Evolutionary conservation across 371 early-diverging fungal species (phyloP).

Genomic region (Entomophthora muscae): DNA sequence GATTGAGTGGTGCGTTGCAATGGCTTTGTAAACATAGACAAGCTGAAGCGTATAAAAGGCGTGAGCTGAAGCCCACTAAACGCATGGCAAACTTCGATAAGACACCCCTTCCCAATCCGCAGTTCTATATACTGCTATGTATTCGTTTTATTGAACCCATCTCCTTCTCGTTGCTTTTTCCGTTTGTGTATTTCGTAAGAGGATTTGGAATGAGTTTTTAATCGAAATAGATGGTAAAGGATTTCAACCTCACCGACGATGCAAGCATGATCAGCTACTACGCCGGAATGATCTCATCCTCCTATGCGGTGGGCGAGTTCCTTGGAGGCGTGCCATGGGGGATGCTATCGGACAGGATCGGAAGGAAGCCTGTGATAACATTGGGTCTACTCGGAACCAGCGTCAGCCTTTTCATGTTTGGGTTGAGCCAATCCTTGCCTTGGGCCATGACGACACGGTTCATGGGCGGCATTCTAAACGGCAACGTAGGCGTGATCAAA

Average conservation of each 20-base stretch:
- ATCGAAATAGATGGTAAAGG: conserved; percentile 12
- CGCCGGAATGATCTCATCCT: conserved; percentile 36
- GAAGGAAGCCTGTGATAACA: conserved; percentile 66
- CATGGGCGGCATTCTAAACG: conserved; percentile 57
- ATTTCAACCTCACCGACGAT: conserved; percentile 10
- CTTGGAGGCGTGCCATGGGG: conserved; percentile 35
- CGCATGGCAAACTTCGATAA: neutral
- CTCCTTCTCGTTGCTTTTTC: conserved; percentile 33
- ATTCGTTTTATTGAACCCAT: conserved; percentile 24
- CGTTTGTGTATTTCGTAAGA: conserved; percentile 38
- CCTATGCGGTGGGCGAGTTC: conserved; percentile 43
- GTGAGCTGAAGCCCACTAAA: too few relatives aligned
- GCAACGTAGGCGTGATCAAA: conserved; percentile 67
- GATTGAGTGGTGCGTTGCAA: too few relatives aligned
- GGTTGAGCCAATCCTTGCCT: conserved; percentile 38
- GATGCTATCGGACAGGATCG: conserved; percentile 34
- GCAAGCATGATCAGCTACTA: conserved; percentile 22
- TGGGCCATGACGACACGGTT: conserved; percentile 47
- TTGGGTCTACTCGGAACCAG: conserved; percentile 59
- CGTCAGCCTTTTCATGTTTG: conserved; percentile 47
- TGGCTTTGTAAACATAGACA: conserved; percentile 44
- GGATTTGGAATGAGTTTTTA: too few relatives aligned
- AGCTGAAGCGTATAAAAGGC: neutral
- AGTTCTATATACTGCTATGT: conserved; percentile 31
- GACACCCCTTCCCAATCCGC: conserved; percentile 29